Conservation (phyloP, 768 basidiomycete genomes). For the Termitomyces sp. region DNA sequence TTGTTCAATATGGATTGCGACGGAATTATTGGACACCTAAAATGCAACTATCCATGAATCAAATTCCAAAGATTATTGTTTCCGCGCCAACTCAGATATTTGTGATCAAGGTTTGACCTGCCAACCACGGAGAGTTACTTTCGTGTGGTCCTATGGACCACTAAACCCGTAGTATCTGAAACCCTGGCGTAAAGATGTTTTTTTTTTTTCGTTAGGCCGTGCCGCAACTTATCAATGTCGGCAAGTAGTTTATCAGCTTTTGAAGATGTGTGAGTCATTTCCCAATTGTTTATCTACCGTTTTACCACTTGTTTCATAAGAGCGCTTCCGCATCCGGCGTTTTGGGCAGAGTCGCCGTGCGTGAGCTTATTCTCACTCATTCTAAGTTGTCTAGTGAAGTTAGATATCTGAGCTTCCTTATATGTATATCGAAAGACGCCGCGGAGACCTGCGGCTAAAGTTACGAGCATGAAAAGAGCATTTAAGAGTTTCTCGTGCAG, state of each 20-base stretch:
- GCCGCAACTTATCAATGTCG: neutral
- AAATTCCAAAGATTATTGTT: neutral
- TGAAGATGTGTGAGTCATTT: neutral
- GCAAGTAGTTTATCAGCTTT: neutral
- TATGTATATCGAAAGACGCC: conserved; percentile 1
- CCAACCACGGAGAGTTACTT: neutral
- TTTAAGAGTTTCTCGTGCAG: neutral
- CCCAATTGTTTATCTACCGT: neutral
- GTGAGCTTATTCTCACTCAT: neutral
- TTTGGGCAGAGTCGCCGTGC: neutral
- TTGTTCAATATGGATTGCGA: neutral
- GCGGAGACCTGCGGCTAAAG: conserved; percentile 5
- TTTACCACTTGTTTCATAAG: neutral
- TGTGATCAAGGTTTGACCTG: neutral
- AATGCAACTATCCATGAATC: neutral
- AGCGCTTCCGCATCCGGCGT: neutral
- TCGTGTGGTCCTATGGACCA: neutral
- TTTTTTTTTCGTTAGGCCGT: neutral
- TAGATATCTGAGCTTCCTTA: conserved; percentile 1
- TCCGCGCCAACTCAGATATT: neutral
- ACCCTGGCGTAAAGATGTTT: neutral
- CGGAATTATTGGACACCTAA: neutral
- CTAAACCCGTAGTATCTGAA: neutral
- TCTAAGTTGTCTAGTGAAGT: neutral
- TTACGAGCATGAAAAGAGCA: conserved; percentile 1